Percentiles rank a stretch among this genome's conserved stretches.
phyloP scores from a whole-genome alignment of 257 asterid species.

The Catharanthus roseus region DNA sequence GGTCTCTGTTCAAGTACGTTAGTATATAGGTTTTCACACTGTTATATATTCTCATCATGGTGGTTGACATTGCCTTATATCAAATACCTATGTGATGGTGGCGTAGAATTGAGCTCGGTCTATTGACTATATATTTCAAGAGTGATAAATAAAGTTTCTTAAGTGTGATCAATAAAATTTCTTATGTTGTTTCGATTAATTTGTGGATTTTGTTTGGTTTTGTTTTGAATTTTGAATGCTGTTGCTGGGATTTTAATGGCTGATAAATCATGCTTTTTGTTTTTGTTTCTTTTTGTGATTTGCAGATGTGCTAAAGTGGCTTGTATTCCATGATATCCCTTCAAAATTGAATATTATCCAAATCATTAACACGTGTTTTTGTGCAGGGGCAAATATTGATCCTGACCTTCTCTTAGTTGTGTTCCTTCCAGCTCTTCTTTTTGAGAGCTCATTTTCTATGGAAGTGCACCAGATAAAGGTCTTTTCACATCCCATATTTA shows the following conservation, averaged over 20 bases:
- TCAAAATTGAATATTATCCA: slow-evolving; percentile 8
- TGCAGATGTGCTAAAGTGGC: too few relatives aligned
- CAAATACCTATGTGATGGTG: too few relatives aligned
- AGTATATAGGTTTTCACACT: neutral
- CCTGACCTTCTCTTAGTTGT: slow-evolving; percentile 97
- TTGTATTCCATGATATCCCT: neutral
- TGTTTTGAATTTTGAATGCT: too few relatives aligned
- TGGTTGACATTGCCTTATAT: neutral
- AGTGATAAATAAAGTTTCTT: too few relatives aligned
- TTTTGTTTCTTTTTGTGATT: too few relatives aligned
- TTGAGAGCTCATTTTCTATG: slow-evolving; percentile 91
- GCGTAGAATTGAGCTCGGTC: too few relatives aligned
- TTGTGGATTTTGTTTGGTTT: too few relatives aligned
- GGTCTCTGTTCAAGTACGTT: neutral
- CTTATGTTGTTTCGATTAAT: too few relatives aligned
- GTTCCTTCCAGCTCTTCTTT: slow-evolving; percentile 98
- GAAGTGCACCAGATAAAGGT: slow-evolving; percentile 99
- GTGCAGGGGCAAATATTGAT: slow-evolving; percentile 79
- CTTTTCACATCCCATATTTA: slow-evolving; percentile 9
- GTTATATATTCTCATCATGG: neutral
- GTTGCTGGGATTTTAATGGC: too few relatives aligned
- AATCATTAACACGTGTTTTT: slow-evolving; percentile 13
- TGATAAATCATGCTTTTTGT: too few relatives aligned
- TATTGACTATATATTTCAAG: too few relatives aligned
- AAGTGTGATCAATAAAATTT: too few relatives aligned